phyloP scores from a whole-genome alignment of 108 stramenopile genomes.

The Hondaea fermentalgiana region DNA sequence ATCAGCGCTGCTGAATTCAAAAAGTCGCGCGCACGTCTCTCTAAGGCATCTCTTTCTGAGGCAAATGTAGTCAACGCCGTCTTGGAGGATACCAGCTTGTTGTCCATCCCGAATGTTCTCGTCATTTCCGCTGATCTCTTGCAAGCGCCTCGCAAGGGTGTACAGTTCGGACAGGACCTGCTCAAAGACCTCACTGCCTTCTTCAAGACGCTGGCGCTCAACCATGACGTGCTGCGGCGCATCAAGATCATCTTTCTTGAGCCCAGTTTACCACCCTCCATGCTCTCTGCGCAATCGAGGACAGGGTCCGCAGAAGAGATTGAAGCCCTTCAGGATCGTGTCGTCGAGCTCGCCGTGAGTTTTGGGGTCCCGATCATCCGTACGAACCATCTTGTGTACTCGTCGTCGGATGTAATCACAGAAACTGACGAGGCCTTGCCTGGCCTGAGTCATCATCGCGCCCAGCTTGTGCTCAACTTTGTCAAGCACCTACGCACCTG shows the following conservation, averaged over 20 bases:
- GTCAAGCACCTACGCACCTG: background rate
- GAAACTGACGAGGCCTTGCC: background rate
- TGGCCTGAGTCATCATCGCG: background rate
- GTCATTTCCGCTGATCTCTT: background rate
- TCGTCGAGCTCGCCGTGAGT: background rate
- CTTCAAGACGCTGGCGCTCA: background rate
- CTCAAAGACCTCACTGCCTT: background rate
- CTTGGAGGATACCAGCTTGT: background rate
- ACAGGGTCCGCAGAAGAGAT: too few relatives aligned
- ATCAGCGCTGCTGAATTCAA: background rate
- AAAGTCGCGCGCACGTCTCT: background rate
- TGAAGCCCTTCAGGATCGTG: background rate
- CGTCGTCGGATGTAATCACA: background rate
- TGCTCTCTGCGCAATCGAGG: too few relatives aligned
- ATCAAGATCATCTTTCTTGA: background rate
- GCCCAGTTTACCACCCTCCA: background rate
- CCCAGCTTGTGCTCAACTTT: constrained; percentile 9
- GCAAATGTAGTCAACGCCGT: background rate
- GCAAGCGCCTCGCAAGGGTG: background rate
- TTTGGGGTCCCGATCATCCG: background rate
- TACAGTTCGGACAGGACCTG: background rate
- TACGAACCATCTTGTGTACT: background rate
- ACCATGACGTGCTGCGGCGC: background rate
- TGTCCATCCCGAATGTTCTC: background rate
- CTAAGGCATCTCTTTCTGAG: background rate